Base-by-base conservation (phyloP, 1,139 yeast genomes). In the Taiozyma onychis region DNA sequence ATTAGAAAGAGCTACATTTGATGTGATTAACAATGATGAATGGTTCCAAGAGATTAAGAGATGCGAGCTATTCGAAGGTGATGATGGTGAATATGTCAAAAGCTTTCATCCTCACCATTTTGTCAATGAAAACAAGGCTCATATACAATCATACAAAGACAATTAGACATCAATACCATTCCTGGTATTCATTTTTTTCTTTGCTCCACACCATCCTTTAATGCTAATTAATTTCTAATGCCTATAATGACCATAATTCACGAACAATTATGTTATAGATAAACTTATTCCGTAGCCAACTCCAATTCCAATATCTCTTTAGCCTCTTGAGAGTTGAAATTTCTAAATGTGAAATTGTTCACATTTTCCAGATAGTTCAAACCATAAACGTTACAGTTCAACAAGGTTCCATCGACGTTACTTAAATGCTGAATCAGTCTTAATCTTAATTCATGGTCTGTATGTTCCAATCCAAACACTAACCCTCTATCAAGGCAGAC, bases 21-120 rank as follows among this genome's bases (percentile, higher is more conserved):
- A 77, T 30, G 89, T 85, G 34, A 78, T 93, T 22, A 67, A 80
- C 59, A 68, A 70, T 10, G 95, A 88, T 64, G 80, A 76, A 32
- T 93, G 97, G 93, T 78, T 88, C 52, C 65, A 70, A 45, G 73
- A 73, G n/a, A 85, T 91, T 49, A 67, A 72, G 4, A 22, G 41
- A 24, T 50, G 52, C 28, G 27, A 22, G 18, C 28, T 39, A 13
- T 24, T 24, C 5, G 28, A 39, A 14, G 18, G 28, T 22, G 28
- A 24, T 6, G 42, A 39, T 7, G 42, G 28, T 13, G 42, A 39
- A 39, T 22, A 22, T 14, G 42, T 39, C 18, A 39, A 39, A 14
- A 22, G 26, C 8, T 22, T 22, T 14, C 42, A 39, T 39, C 16
- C 42, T 16, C 42, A 39, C 24, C 42, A 24, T 3, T 39, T 39